Percentiles rank a stretch among this genome's conserved stretches.
phyloP scores from a whole-genome alignment of 495 filamentous ascomycete genomes.

The Extremus antarcticus region DNA sequence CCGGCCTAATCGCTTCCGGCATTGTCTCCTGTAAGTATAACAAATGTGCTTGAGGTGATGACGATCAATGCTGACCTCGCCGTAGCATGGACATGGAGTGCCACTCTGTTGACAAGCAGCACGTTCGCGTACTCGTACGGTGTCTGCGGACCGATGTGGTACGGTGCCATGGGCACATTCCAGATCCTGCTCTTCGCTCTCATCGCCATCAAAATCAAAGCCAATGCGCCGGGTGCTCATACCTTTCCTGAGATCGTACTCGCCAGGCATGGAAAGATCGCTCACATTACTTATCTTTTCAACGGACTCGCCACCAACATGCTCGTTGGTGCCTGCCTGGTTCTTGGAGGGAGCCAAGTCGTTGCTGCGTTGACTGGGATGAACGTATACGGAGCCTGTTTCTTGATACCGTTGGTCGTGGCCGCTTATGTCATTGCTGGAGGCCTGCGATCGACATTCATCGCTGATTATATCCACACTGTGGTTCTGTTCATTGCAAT shows the following conservation, averaged over 20 bases:
- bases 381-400: conserved; percentile 78
- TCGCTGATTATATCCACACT: conserved; percentile 74
- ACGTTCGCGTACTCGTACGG: conserved; percentile 42
- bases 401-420: conserved; percentile 77
- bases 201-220: conserved; percentile 84
- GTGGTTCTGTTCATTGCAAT: conserved; percentile 69
- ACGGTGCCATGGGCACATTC: conserved; percentile 59
- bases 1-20: conserved; percentile 39
- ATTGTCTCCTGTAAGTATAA: conserved; percentile 28
- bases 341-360: conserved; percentile 83
- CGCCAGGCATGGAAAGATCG: conserved; percentile 41
- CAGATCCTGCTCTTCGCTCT: conserved; percentile 87
- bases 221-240: conserved; percentile 38
- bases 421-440: conserved; percentile 59
- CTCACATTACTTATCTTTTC: conserved; percentile 26
- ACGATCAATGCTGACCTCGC: conserved; percentile 1
- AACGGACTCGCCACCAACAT: conserved; percentile 44
- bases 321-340: conserved; percentile 69
- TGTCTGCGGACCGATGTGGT: conserved; percentile 62
- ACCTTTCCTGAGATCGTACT: conserved; percentile 46
- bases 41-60: background rate
- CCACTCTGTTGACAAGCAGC: conserved; percentile 32
- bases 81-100: conserved; percentile 22
- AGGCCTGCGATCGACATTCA: conserved; percentile 64
- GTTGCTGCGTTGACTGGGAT: conserved; percentile 78